Evolutionary conservation across 2,329 filamentous ascomycete species (phyloP).

Genomic region (Aspergillus melleus): DNA sequence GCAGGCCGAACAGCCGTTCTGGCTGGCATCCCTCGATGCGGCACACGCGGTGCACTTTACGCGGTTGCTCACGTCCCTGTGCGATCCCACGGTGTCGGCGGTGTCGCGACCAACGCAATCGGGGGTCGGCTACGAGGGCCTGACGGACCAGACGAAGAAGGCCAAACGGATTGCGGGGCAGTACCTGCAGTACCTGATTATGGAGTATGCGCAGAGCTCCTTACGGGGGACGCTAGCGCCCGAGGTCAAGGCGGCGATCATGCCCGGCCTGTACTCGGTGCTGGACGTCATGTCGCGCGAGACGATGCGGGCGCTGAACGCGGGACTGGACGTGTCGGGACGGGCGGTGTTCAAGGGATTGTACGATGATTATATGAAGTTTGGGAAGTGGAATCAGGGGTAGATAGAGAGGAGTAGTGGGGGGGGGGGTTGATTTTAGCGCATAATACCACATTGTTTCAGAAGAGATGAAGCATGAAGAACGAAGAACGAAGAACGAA

Average conservation of each 20-base stretch:
- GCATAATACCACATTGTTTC: not conserved
- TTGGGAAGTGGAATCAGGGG: slow-evolving; percentile 50
- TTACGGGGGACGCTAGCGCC: slow-evolving; percentile 52
- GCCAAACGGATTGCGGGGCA: slow-evolving; percentile 59
- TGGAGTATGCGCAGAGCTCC: slow-evolving; percentile 56
- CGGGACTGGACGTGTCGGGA: slow-evolving; percentile 52
- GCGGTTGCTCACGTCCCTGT: slow-evolving; percentile 59
- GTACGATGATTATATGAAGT: slow-evolving; percentile 53
- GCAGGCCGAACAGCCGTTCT: slow-evolving; percentile 29
- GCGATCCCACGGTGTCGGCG: slow-evolving; percentile 60
- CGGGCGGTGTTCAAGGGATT: slow-evolving; percentile 54
- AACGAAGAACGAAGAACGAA: too few relatives aligned
- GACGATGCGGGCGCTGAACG: slow-evolving; percentile 52
- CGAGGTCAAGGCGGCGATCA: slow-evolving; percentile 53
- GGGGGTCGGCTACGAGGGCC: slow-evolving; percentile 42
- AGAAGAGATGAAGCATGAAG: too few relatives aligned
- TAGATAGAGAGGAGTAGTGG: slow-evolving; percentile 19
- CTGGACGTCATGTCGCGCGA: slow-evolving; percentile 54
- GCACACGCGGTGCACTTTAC: slow-evolving; percentile 53
- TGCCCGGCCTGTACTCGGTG: slow-evolving; percentile 54
- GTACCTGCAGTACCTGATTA: slow-evolving; percentile 58
- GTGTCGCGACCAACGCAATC: slow-evolving; percentile 42
- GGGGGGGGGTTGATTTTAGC: too few relatives aligned
- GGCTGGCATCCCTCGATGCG: slow-evolving; percentile 37
- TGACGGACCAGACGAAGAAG: slow-evolving; percentile 61